Evolutionary conservation across 2,329 filamentous ascomycete genomes (phyloP), one percentile per base, ranked within the genome.

Genomic region (Colletotrichum sansevieriae): DNA sequence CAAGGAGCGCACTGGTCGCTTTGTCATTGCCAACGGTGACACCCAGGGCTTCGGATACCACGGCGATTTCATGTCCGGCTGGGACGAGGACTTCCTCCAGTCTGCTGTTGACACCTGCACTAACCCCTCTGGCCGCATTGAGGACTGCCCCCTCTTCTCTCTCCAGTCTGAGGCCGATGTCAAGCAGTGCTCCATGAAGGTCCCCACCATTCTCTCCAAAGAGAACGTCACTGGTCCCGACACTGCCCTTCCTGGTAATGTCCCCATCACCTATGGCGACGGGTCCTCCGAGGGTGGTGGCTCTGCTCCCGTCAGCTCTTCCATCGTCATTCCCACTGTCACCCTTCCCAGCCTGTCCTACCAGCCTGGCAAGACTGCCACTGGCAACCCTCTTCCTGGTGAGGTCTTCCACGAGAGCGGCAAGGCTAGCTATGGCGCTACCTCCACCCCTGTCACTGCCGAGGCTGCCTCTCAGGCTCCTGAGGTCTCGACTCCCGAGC

Each of bases 21-120:
- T 97, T 75, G 84, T 94, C 57, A 80, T 97, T 58, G 83, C 93
- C 56, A 94, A 94, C 73, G 93, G 93, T 70, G 94, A 98, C 75
- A 84, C 88, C 29, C 90, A 90, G 73, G 91, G 93, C 55, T 92
- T 85, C 73, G 91, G 92, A 41, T 93, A 93, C 77, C 88, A 96
- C 76, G 93, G 85, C 56, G 93, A 97, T 76, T 95, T 95, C 80
- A 90, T 94, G 74, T 90, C 86, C 76, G 93, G 92, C 33, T 97
- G 93, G 93, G 87, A 94, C 2, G 75, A 81, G 9, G 81, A 83
- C 3, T 89, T 93, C 78, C 85, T 96, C 41, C 89, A 94, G 78
- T 59, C 85, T 6, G 93, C 93, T n/a, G 84, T 95, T 70, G 78
- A 94, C 54, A 86, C 83, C 8, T 97, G 95, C 86, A 95, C 91